Conservation (phyloP, 352 stramenopile species). For the Phytopythium chamaehyphon region DNA sequence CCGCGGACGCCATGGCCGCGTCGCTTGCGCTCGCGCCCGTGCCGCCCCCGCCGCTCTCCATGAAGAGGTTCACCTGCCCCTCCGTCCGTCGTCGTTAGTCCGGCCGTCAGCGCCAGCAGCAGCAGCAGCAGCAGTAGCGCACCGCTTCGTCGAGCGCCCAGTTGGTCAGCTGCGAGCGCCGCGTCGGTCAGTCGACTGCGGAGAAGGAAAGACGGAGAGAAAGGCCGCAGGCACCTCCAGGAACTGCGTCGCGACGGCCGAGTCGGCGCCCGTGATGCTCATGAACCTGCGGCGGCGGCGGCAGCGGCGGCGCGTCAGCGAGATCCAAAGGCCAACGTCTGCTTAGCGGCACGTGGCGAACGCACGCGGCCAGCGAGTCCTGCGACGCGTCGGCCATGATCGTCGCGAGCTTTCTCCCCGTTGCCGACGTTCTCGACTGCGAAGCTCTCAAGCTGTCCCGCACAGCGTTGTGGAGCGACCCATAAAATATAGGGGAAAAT, state of each 20-base stretch:
- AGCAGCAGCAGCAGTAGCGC: slow-evolving; percentile 7
- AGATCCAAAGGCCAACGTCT: no score
- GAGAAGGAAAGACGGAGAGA: no score
- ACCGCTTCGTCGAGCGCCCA: slow-evolving; percentile 73
- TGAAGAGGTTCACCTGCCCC: slow-evolving; percentile 70
- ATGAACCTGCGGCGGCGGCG: slow-evolving; percentile 54
- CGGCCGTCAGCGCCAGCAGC: neutral
- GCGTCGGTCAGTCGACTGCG: neutral
- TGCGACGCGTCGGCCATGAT: slow-evolving; percentile 2
- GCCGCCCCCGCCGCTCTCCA: slow-evolving; percentile 64
- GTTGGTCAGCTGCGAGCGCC: slow-evolving; percentile 54
- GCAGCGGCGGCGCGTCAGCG: no score
- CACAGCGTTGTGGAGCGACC: no score
- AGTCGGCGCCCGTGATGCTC: slow-evolving; percentile 77
- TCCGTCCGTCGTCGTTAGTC: no score
- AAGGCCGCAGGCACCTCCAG: slow-evolving; percentile 64
- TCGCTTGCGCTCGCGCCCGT: slow-evolving; percentile 28
- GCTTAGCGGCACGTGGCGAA: no score
- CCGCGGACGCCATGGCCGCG: slow-evolving; percentile 28
- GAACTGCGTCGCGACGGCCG: slow-evolving; percentile 60
- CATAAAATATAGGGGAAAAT: no score
- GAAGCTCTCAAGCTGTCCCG: no score
- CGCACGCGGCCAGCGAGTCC: slow-evolving; percentile 4
- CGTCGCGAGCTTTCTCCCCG: neutral
- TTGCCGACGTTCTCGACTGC: no score